Base-by-base conservation (phyloP, 2,329 filamentous ascomycete species). In the Aspergillus tubingensis region DNA sequence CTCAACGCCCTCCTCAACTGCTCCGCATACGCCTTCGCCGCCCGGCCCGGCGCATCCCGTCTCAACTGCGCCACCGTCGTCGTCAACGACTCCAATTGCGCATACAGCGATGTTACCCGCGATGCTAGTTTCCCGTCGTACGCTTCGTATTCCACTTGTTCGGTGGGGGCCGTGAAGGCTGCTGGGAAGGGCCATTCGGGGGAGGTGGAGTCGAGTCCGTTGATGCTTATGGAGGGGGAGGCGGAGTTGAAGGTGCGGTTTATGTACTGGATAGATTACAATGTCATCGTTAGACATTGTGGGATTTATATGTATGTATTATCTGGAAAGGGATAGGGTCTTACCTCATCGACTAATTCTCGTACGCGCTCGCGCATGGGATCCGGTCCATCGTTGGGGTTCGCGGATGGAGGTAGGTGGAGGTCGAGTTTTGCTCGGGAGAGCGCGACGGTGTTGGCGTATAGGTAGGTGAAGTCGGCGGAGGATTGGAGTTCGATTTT, bases 401-500 rank as follows among this genome's bases (percentile, higher is more conserved):
- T 71, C 23, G 79, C 78, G 15, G 77, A 78, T 23, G 75, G 80
- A 57, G 80, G 80, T 13, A 82, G 76, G 62, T 81, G 76, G 23
- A 81, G 73, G 65, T 82, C 80, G 58, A 82, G 72, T 69, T 82
- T 82, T 65, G 77, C 73, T 59, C 76, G 79, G 21, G 80, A 80
- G 60, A 78, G 71, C 3, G 74, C 71, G 58, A 77, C 66, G 25
- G 80, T 76, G 68, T 82, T 82, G 62, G 72, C 69, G 63, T 80
- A 78, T 51, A 82, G 79, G 61, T 81, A 82, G 56, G 76, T 78
- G 54, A 82, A 77, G 72, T 82, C 80, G 60, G 76, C 74, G 57
- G 80, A 72, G 48, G 80, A 79, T 69, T 82, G 80, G n/a, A 82
- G 76, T 61, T 82, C 80, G 68, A 82, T 77, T 68, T 81, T 82